These are phyloP conservation scores for Aspergillus sclerotialis DNA, from an alignment of 2,329 filamentous ascomycete species.

Conservation along the genomic window DNA sequence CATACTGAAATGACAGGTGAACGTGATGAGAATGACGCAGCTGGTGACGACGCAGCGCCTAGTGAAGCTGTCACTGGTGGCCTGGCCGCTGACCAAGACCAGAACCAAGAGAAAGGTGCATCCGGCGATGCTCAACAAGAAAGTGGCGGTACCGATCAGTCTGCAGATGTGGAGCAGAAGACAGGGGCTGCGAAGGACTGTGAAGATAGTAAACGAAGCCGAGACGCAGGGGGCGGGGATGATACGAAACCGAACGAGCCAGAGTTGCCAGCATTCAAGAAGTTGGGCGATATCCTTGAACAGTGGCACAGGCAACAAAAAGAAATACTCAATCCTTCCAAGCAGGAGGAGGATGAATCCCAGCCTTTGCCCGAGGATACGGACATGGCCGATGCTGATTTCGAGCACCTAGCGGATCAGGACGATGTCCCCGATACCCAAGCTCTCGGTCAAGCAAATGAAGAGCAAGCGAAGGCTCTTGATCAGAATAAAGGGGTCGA, in stretches of 20 bases:
- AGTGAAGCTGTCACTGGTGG: slow-evolving; percentile 36
- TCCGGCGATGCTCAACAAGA: slow-evolving; percentile 36
- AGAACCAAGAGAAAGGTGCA: slow-evolving; percentile 41
- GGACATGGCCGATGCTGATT: slow-evolving; percentile 75
- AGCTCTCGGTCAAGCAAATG: slow-evolving; percentile 78
- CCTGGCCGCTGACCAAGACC: slow-evolving; percentile 32
- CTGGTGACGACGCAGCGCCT: slow-evolving; percentile 46
- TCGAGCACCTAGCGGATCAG: slow-evolving; percentile 86
- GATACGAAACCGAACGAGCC: slow-evolving; percentile 30
- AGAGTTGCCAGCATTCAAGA: slow-evolving; percentile 73
- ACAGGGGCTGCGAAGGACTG: slow-evolving; percentile 35
- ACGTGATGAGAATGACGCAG: slow-evolving; percentile 44
- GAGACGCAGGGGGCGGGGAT: slow-evolving; percentile 30
- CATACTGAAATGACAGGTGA: slow-evolving; percentile 40
- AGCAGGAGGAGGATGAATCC: slow-evolving; percentile 44
- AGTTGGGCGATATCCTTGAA: slow-evolving; percentile 86
- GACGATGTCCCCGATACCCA: slow-evolving; percentile 78
- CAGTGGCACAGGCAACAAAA: slow-evolving; percentile 84
- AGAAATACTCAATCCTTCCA: slow-evolving; percentile 62
- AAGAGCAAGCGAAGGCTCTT: slow-evolving; percentile 78
- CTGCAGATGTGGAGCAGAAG: slow-evolving; percentile 41
- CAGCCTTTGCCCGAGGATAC: slow-evolving; percentile 53
- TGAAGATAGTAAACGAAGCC: slow-evolving; percentile 30
- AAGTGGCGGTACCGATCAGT: slow-evolving; percentile 38
- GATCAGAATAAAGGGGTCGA: slow-evolving; percentile 87